A percentile compares a stretch with the other conserved stretches of the same genome.
Conservation (phyloP, 805 yeast species). For the Candida ulmi region DNA sequence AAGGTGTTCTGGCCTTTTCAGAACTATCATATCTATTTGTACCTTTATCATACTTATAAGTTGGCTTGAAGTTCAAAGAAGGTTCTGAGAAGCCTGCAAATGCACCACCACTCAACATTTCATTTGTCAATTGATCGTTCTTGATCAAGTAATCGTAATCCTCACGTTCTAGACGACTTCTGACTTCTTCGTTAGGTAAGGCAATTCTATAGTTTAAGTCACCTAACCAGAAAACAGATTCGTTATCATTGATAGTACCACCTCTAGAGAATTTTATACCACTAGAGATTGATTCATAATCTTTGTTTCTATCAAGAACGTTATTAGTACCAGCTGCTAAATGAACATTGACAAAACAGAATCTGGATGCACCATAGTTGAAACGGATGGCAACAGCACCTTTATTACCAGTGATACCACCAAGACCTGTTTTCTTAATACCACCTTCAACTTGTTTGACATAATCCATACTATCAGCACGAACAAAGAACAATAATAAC, state of each 20-base stretch:
- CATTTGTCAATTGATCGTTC: conserved; percentile 73
- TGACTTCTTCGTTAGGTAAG: conserved; percentile 68
- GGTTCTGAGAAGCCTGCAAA: conserved; percentile 75
- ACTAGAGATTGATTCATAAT: conserved; percentile 66
- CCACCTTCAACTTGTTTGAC: conserved; percentile 90
- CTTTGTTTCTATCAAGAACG: conserved; percentile 78
- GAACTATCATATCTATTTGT: conserved; percentile 78
- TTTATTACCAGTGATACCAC: conserved; percentile 95
- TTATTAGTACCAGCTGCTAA: conserved; percentile 89
- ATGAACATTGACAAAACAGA: conserved; percentile 86
- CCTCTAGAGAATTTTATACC: conserved; percentile 80
- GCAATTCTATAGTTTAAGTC: conserved; percentile 84
- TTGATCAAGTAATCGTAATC: conserved; percentile 49
- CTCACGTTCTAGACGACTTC: conserved; percentile 42
- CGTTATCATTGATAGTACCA: conserved; percentile 73
- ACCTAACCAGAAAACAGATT: conserved; percentile 88
- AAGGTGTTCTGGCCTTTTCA: conserved; percentile 88
- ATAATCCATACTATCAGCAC: conserved; percentile 36
- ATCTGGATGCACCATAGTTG: conserved; percentile 70
- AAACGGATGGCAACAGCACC: conserved; percentile 95
- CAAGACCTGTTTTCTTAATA: conserved; percentile 90
- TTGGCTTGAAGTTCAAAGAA: conserved; percentile 75
- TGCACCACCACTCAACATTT: conserved; percentile 66
- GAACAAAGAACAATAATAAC: conserved; percentile 58
- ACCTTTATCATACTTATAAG: conserved; percentile 88